Evolutionary conservation across 2,329 filamentous ascomycete species (phyloP).

Genomic region (Huntiella abstrusa): DNA sequence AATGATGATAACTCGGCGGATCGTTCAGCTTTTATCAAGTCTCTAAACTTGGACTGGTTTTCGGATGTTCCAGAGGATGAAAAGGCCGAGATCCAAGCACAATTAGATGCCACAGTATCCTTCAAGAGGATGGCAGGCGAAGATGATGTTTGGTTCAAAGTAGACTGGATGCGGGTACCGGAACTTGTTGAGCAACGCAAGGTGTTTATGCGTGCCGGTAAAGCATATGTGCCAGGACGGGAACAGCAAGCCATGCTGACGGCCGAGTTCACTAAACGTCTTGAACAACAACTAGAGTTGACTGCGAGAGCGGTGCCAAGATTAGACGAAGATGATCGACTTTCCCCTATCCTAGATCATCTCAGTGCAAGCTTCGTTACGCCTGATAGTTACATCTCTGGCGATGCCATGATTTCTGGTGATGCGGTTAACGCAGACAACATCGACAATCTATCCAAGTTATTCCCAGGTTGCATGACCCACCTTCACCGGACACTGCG

Average conservation of each 20-base stretch:
- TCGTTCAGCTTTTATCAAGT: slow-evolving; percentile 54
- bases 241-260: slow-evolving; percentile 83
- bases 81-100: slow-evolving; percentile 40
- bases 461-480: slow-evolving; percentile 89
- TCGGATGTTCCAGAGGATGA: slow-evolving; percentile 67
- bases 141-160: slow-evolving; percentile 85
- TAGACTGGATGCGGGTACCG: slow-evolving; percentile 85
- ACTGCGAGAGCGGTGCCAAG: slow-evolving; percentile 81
- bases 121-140: slow-evolving; percentile 31
- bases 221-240: slow-evolving; percentile 73
- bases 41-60: slow-evolving; percentile 76
- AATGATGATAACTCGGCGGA: slow-evolving; percentile 58
- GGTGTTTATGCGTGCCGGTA: slow-evolving; percentile 61
- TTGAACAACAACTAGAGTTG: slow-evolving; percentile 73
- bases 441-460: slow-evolving; percentile 59
- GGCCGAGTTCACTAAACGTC: slow-evolving; percentile 59
- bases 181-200: slow-evolving; percentile 67
- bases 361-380: slow-evolving; percentile 93
- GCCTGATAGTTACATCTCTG: slow-evolving; percentile 62
- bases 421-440: slow-evolving; percentile 57
- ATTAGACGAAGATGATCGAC: slow-evolving; percentile 87
- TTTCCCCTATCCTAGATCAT: slow-evolving; percentile 49
- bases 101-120: slow-evolving; percentile 28
- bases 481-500: slow-evolving; percentile 73
- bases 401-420: slow-evolving; percentile 43